Conservation (phyloP, 345 rosid genomes). For the Acer saccharum region DNA sequence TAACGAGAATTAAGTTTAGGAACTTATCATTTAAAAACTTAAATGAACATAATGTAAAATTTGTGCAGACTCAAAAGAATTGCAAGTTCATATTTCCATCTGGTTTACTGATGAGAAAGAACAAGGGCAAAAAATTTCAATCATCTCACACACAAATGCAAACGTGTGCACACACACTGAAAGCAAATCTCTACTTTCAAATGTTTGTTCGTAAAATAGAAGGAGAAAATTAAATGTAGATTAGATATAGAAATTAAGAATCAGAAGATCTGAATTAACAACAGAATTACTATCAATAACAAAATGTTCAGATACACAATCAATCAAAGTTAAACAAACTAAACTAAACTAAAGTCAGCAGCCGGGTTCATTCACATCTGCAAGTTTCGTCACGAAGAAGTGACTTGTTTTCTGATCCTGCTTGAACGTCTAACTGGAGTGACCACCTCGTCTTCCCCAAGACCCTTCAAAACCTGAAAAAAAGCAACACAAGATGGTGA, state of each 20-base stretch:
- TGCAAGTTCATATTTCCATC: no score
- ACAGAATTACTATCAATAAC: background rate
- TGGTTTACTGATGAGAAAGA: no score
- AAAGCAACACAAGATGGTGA: background rate
- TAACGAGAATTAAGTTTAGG: no score
- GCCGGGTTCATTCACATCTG: constrained; percentile 15
- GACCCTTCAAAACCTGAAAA: constrained; percentile 44
- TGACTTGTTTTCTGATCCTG: constrained; percentile 59
- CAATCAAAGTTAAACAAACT: constrained; percentile 14
- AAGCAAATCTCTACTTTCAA: background rate
- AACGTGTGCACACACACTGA: no score
- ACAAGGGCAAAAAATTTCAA: no score
- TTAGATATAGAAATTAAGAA: background rate
- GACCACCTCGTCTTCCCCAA: constrained; percentile 50
- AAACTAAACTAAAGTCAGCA: constrained; percentile 22
- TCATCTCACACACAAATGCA: no score
- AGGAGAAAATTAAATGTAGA: background rate
- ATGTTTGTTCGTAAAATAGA: background rate
- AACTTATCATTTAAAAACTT: no score
- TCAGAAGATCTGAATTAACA: constrained; percentile 14
- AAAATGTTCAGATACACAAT: constrained; percentile 3
- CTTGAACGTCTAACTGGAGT: constrained; percentile 93
- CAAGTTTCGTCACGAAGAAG: constrained; percentile 47
- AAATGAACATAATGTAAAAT: no score
- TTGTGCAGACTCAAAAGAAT: no score